phyloP scores from a whole-genome alignment of 306 rosid species.

The Sicyos edulis region DNA sequence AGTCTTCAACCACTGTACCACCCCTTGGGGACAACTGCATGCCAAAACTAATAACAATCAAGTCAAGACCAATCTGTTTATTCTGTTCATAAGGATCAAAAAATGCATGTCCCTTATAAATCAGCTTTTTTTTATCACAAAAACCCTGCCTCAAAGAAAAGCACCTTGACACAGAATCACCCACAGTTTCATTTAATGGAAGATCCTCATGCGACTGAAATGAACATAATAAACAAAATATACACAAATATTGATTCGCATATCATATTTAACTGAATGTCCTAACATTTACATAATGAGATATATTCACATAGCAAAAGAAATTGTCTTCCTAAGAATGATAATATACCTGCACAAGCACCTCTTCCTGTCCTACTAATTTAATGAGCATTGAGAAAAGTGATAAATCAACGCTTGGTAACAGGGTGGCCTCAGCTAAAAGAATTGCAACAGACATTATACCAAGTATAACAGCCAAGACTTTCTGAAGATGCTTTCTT shows the following conservation, averaged over 20 bases:
- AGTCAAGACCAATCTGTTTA: not conserved
- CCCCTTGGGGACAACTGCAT: too few species aligned
- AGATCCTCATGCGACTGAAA: not conserved
- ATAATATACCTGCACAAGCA: constrained; percentile 79
- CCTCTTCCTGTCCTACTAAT: constrained; percentile 66
- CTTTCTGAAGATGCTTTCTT: constrained; percentile 71
- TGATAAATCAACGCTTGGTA: constrained; percentile 77
- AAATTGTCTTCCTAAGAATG: not conserved
- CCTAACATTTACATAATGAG: not conserved
- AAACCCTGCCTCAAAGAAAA: not conserved
- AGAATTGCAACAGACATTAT: constrained; percentile 87
- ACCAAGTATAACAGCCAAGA: constrained; percentile 70
- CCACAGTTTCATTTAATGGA: not conserved
- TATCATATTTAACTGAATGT: not conserved
- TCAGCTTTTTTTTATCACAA: not conserved
- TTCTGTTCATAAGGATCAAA: not conserved
- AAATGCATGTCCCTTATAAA: not conserved
- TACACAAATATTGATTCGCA: too few species aligned
- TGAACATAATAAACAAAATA: not conserved
- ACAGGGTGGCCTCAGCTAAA: constrained; percentile 91
- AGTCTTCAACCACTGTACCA: too few species aligned
- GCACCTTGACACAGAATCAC: not conserved
- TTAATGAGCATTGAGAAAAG: constrained; percentile 87
- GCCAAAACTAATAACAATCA: not conserved
- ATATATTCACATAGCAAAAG: not conserved